A percentile compares a stretch with the other conserved stretches of the same genome.
phyloP scores from a whole-genome alignment of 495 filamentous ascomycete genomes.

The Aspergillus nidulans region DNA sequence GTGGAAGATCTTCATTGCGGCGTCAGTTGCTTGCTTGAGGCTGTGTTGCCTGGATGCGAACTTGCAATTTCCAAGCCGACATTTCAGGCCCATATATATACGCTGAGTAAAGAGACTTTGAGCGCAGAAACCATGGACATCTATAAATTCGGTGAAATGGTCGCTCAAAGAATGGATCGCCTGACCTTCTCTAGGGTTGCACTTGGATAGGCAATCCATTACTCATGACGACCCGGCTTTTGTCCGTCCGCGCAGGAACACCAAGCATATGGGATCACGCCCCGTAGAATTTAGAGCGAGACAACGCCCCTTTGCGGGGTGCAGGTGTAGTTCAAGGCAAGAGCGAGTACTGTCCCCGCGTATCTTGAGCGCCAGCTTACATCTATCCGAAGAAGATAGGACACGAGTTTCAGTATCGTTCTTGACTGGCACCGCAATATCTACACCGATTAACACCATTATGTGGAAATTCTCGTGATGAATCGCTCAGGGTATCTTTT shows the following conservation, averaged over 20 bases:
- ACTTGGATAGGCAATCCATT: neutral
- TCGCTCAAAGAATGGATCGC: slow-evolving; percentile 1
- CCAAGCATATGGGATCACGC: neutral
- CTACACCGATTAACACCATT: too few relatives aligned
- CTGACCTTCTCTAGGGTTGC: neutral
- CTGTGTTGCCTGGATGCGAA: neutral
- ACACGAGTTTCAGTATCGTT: too few relatives aligned
- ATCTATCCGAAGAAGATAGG: too few relatives aligned
- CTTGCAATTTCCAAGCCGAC: too few relatives aligned
- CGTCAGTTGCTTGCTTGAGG: neutral
- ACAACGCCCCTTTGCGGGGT: neutral
- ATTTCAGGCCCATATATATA: neutral
- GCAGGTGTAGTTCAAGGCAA: neutral
- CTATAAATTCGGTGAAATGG: neutral
- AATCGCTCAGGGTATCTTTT: too few relatives aligned
- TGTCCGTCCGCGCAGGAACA: neutral
- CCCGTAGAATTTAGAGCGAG: neutral
- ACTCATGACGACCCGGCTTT: neutral
- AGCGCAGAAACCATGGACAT: neutral
- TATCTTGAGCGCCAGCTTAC: neutral
- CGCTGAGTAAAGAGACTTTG: neutral
- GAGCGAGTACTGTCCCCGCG: neutral
- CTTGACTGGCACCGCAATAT: too few relatives aligned
- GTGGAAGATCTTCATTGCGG: neutral
- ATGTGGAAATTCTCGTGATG: too few relatives aligned